Percentiles rank a stretch among this genome's conserved stretches.
Conservation (phyloP, 345 rosid genomes). For the Rhizophora mangle region DNA sequence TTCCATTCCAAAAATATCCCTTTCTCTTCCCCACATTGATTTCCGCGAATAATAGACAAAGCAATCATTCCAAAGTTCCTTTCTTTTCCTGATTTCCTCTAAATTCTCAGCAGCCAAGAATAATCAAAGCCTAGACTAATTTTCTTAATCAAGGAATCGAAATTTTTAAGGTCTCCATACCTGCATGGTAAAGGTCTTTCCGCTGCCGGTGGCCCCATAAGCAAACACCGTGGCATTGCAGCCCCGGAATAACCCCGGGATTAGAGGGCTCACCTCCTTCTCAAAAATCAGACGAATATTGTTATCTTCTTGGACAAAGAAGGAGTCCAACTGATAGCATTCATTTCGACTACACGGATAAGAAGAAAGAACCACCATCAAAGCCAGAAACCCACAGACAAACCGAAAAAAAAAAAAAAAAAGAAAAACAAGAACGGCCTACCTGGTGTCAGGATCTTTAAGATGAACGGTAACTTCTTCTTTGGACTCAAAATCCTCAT, state of each 20-base stretch:
- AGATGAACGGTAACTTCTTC: slow-evolving; percentile 63
- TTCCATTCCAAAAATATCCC: neutral
- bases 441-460: slow-evolving; percentile 72
- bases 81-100: neutral
- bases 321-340: slow-evolving; percentile 70
- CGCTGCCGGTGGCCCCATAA: slow-evolving; percentile 95
- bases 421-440: neutral
- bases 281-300: slow-evolving; percentile 61
- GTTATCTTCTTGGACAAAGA: slow-evolving; percentile 61
- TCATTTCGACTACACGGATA: slow-evolving; percentile 57
- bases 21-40: neutral
- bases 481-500: slow-evolving; percentile 22
- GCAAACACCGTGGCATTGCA: slow-evolving; percentile 80
- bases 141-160: neutral
- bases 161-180: slow-evolving; percentile 22
- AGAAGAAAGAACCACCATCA: slow-evolving; percentile 3
- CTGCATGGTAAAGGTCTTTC: slow-evolving; percentile 96
- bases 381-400: neutral
- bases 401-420: neutral
- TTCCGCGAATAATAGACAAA: no score
- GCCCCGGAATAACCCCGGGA: slow-evolving; percentile 61
- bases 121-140: neutral
- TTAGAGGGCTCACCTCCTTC: slow-evolving; percentile 66
- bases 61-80: neutral
- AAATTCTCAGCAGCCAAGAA: neutral